Base-by-base conservation (phyloP, 768 basidiomycete genomes). In the Roridomyces roridus region DNA sequence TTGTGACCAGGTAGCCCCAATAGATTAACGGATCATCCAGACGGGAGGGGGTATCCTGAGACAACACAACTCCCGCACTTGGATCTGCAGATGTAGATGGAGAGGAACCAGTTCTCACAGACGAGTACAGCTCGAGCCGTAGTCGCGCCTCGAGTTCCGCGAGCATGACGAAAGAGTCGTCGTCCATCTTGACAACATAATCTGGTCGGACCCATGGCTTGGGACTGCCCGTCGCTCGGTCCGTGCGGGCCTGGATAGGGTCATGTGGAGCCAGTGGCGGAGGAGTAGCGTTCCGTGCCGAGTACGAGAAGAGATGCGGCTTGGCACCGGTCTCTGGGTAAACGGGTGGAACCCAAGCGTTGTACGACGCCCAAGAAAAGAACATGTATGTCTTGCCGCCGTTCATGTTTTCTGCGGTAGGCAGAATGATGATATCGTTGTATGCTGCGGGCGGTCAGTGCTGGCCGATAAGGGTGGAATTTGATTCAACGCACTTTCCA, bases 321-420 rank as follows among this genome's bases (percentile, higher is more conserved):
- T 74, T 71, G 31, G 72, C 66, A 35, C 78, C 75, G 46, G 77
- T 74, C 60, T 81, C 75, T 63, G 72, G 70, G 67, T 88, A 88
- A 35, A 89, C 77, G 18, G 91, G 88, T 37, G 94, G 94, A 0
- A 98, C 94, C 84, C 92, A 94, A 10, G 94, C 94, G 64, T 92
- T 87, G 67, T 87, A 83, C 34, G 92, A 85, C 5, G 96, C 93
- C 96, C 96, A 98, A 14, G 85, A 84, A 77, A 95, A 98, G 76
- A 88, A 98, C 2, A 89, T 85, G 68, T 96, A 81, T 5, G 92
- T 91, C 73, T 98, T 98, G 53, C 96, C 96, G 44, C 83, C 77
- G 72, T 98, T 98, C 96, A 98, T 98, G 72, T 98, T 97, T 75
- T 98, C 96, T 10, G 83, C 67, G 40, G 88, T 86, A 24, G 93